phyloP scores from a whole-genome alignment of 169 alveolate species.

The Plasmodium chabaudi region DNA sequence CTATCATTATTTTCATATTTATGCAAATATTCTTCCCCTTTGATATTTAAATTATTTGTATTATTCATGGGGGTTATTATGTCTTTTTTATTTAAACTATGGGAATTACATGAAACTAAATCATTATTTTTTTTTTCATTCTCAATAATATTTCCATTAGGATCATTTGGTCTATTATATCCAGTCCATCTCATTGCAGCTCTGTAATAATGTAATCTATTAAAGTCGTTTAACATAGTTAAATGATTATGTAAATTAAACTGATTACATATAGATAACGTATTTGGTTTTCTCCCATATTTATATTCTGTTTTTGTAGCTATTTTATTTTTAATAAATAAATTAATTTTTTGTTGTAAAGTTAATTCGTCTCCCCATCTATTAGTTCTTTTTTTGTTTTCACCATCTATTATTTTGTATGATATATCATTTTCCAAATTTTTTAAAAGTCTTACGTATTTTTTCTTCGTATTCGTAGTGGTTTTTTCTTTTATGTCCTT shows the following conservation, averaged over 20 bases:
- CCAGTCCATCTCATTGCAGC: slow-evolving; percentile 89
- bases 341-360: slow-evolving; percentile 79
- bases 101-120: neutral
- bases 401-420: slow-evolving; percentile 32
- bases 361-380: slow-evolving; percentile 80
- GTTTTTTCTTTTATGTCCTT: neutral
- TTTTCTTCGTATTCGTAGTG: slow-evolving; percentile 27
- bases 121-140: neutral
- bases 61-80: slow-evolving; percentile 22
- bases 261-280: slow-evolving; percentile 85
- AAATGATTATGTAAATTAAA: slow-evolving; percentile 85
- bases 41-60: slow-evolving; percentile 19
- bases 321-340: slow-evolving; percentile 77
- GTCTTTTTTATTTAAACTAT: slow-evolving; percentile 13
- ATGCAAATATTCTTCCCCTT: neutral
- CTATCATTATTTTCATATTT: slow-evolving; percentile 9
- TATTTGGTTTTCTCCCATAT: slow-evolving; percentile 83
- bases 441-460: slow-evolving; percentile 51
- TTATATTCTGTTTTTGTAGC: slow-evolving; percentile 82
- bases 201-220: slow-evolving; percentile 87
- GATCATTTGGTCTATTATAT: slow-evolving; percentile 30
- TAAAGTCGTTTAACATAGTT: slow-evolving; percentile 86
- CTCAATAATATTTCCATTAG: neutral
- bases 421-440: slow-evolving; percentile 42
- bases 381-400: slow-evolving; percentile 78